Evolutionary conservation across 352 stramenopile genomes (phyloP).

Genomic region (Pythium monospermum): DNA sequence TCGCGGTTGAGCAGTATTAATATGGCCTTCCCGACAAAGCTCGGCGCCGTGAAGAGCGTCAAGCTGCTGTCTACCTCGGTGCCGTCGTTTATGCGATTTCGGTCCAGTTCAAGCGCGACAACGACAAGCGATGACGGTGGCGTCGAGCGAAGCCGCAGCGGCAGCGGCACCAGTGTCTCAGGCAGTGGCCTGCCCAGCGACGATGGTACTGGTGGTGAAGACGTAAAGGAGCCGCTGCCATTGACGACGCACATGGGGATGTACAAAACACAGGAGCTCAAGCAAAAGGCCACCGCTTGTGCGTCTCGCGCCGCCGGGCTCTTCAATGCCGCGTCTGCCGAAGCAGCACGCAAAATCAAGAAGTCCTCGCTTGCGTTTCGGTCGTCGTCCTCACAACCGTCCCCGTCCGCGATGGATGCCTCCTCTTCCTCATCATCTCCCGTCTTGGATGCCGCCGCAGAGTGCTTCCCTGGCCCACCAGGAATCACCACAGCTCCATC

Average conservation of each 20-base stretch:
- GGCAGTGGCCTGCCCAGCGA: slow-evolving; percentile 15
- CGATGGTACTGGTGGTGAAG: slow-evolving; percentile 9
- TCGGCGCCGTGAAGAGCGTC: slow-evolving; percentile 27
- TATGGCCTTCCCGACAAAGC: slow-evolving; percentile 24
- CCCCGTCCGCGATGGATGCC: no score
- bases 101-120: slow-evolving; percentile 46
- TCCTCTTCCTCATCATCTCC: slow-evolving; percentile 2
- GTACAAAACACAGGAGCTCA: slow-evolving; percentile 33
- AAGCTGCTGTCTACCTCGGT: slow-evolving; percentile 26
- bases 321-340: slow-evolving; percentile 43
- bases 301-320: slow-evolving; percentile 41
- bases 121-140: slow-evolving; percentile 49
- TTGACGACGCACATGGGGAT: slow-evolving; percentile 6
- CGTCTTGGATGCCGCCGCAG: not conserved
- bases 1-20: slow-evolving; percentile 22
- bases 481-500: no score
- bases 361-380: slow-evolving; percentile 13
- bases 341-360: slow-evolving; percentile 52
- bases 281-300: slow-evolving; percentile 29
- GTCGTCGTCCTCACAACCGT: not conserved
- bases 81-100: slow-evolving; percentile 31
- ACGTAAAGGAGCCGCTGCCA: no score
- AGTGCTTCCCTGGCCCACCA: not conserved
- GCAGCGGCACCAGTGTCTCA: no score
- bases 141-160: no score